Percentiles rank a stretch among this genome's conserved stretches.
These are phyloP conservation scores for Fusarium albidum DNA, from an alignment of 2,329 filamentous ascomycete species.

Conservation along the genomic window DNA sequence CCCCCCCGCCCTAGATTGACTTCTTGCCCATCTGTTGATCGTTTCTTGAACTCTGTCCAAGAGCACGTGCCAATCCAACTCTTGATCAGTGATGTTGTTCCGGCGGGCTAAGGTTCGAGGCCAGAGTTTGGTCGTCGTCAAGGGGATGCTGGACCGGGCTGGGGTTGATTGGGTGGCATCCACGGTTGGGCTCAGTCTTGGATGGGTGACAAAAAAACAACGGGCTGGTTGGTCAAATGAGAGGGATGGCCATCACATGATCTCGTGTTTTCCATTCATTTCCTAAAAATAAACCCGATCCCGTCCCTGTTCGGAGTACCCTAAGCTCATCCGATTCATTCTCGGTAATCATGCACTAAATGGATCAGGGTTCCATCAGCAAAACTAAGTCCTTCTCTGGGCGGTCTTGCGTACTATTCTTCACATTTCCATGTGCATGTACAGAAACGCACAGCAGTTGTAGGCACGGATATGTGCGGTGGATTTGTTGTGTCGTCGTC, in stretches of 20 bases:
- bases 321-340: constrained; percentile 27
- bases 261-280: constrained; percentile 38
- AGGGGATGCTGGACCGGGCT: not conserved
- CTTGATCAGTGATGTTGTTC: not conserved
- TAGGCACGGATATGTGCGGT: no score
- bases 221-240: constrained; percentile 2
- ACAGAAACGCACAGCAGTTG: no score
- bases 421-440: not conserved
- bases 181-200: constrained; percentile 3
- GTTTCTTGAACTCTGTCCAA: no score
- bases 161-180: not conserved
- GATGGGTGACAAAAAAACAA: constrained; percentile 20
- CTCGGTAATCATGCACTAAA: constrained; percentile 36
- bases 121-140: constrained; percentile 8
- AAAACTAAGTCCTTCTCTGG: constrained; percentile 7
- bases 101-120: not conserved
- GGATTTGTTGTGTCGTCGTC: not conserved
- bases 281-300: constrained; percentile 37
- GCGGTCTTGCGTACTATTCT: not conserved
- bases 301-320: constrained; percentile 19
- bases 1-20: no score
- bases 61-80: no score
- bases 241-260: constrained; percentile 37
- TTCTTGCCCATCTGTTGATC: no score
- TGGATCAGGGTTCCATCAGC: constrained; percentile 21